phyloP scores from a whole-genome alignment of 306 rosid genomes.

The Lithocarpus polystachyus region DNA sequence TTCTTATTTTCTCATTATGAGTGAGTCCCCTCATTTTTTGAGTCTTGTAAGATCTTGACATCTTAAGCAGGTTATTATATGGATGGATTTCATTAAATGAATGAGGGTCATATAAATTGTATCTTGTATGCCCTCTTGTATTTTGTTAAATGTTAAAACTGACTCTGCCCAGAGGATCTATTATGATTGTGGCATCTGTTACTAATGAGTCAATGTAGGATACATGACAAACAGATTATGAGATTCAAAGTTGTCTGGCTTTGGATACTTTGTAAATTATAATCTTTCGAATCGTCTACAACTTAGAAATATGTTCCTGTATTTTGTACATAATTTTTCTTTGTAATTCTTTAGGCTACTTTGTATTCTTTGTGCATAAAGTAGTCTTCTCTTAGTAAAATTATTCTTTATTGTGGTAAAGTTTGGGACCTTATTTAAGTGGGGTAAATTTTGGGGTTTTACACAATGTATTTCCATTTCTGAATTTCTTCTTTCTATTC shows the following conservation, averaged over 20 bases:
- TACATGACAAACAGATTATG: not conserved
- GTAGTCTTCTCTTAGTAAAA: no score
- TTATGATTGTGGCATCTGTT: not conserved
- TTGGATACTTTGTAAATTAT: no score
- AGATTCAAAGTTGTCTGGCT: no score
- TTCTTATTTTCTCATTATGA: constrained; percentile 9
- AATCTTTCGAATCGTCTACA: not conserved
- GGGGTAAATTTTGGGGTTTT: no score
- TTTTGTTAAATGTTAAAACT: not conserved
- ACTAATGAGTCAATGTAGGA: not conserved
- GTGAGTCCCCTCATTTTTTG: not conserved
- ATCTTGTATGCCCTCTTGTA: not conserved
- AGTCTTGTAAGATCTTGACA: not conserved
- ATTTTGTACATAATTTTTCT: not conserved
- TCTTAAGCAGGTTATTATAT: not conserved
- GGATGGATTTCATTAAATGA: not conserved
- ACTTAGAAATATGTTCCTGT: not conserved
- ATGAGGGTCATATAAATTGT: not conserved
- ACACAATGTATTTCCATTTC: no score
- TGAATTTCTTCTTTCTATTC: no score
- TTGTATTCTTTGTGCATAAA: no score
- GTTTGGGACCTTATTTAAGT: no score
- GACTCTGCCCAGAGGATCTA: not conserved
- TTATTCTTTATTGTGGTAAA: not conserved
- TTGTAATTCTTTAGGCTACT: no score